A percentile compares a stretch with the other conserved stretches of the same genome.
Conservation (phyloP, 1,284 basidiomycete genomes). For the Melampsora larici-populina region DNA sequence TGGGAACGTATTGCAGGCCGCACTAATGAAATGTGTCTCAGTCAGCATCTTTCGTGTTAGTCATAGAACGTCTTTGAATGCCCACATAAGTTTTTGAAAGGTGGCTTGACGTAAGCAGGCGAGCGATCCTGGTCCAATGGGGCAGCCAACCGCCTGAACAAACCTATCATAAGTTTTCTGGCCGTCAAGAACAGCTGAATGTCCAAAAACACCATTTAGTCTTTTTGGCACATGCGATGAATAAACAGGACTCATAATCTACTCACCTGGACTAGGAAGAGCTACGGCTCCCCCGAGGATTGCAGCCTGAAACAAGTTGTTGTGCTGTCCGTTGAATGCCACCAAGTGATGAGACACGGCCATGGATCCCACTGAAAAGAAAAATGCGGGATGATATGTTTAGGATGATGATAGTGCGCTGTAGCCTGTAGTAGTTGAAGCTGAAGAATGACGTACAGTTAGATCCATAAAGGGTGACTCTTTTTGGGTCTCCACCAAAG, state of each 20-base stretch:
- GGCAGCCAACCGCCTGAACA: neutral
- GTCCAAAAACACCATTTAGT: neutral
- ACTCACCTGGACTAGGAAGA: neutral
- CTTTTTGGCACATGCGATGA: neutral
- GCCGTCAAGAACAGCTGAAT: neutral
- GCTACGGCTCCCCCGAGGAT: neutral
- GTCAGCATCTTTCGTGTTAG: neutral
- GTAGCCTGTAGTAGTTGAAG: neutral
- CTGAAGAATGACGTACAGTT: neutral
- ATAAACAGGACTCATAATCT: neutral
- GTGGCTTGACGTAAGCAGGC: neutral
- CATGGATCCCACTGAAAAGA: neutral
- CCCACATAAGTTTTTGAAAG: neutral
- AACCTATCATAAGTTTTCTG: neutral
- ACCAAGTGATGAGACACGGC: neutral
- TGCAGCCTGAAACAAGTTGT: neutral
- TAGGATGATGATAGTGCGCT: neutral
- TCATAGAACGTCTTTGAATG: no score
- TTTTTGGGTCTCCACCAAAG: slow-evolving; percentile 9
- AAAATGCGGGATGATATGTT: no score
- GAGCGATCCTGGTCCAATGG: neutral
- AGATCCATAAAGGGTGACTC: neutral
- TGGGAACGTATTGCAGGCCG: neutral
- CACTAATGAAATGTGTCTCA: neutral
- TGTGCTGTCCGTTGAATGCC: neutral